phyloP scores from a whole-genome alignment of 164 flowering plant species.

The Echeveria elegans region DNA sequence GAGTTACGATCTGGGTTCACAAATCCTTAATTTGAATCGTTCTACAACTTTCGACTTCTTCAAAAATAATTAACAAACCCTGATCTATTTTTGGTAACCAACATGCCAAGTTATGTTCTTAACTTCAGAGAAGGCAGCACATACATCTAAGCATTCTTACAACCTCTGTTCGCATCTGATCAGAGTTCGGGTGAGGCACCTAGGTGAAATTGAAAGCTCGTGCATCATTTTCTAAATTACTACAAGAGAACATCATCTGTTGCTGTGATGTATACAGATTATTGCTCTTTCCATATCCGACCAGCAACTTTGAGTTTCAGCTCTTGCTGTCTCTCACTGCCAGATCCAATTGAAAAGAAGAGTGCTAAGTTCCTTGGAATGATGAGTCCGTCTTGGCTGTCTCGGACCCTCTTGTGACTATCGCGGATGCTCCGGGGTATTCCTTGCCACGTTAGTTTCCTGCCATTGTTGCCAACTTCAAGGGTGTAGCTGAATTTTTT shows the following conservation, averaged over 20 bases:
- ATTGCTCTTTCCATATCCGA: constrained; percentile 58
- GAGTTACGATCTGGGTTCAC: too few relatives aligned
- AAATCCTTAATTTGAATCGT: too few relatives aligned
- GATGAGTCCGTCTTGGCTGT: constrained; percentile 62
- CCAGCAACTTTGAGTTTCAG: constrained; percentile 61
- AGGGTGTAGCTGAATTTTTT: constrained; percentile 52
- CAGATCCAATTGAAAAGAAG: constrained; percentile 35
- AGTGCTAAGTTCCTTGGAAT: constrained; percentile 54
- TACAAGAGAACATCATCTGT: neutral
- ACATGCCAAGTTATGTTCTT: too few relatives aligned
- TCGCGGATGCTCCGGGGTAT: constrained; percentile 65
- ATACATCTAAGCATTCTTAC: too few relatives aligned
- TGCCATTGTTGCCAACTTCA: constrained; percentile 53
- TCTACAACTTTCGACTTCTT: too few relatives aligned
- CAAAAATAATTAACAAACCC: too few relatives aligned
- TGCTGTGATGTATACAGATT: neutral
- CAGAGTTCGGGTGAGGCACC: too few relatives aligned
- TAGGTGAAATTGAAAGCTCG: too few relatives aligned
- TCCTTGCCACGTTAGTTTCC: constrained; percentile 69
- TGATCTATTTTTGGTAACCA: too few relatives aligned
- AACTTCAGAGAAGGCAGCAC: too few relatives aligned
- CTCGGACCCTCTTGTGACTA: constrained; percentile 56
- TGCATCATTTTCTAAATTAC: neutral
- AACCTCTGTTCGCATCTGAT: too few relatives aligned
- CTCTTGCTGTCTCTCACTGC: constrained; percentile 35